Evolutionary conservation across 1,284 basidiomycete genomes (phyloP).

Genomic region (Puccinia hordei): DNA sequence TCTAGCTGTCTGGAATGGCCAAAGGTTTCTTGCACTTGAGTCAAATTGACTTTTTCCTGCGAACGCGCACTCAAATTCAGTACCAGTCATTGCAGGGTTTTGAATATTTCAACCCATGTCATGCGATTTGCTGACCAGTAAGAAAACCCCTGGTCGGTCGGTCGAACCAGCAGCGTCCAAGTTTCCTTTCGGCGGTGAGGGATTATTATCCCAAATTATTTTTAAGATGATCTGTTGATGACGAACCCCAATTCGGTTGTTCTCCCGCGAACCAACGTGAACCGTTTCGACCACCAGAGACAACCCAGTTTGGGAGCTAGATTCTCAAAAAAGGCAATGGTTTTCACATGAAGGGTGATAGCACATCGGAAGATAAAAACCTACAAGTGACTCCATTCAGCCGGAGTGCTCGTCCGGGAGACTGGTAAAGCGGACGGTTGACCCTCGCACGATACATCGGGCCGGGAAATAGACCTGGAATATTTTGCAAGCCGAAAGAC

Average conservation of each 20-base stretch:
- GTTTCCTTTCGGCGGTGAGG: not conserved
- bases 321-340: not conserved
- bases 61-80: not conserved
- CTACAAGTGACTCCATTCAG: slow-evolving; percentile 33
- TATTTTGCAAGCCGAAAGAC: slow-evolving; percentile 11
- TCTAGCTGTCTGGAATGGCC: slow-evolving; percentile 16
- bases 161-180: slow-evolving; percentile 1
- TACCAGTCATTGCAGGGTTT: not conserved
- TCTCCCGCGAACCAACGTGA: slow-evolving; percentile 3
- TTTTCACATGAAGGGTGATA: not conserved
- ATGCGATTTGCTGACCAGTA: not conserved
- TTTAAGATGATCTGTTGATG: slow-evolving; percentile 25
- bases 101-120: not conserved
- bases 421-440: not conserved
- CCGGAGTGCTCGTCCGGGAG: not conserved
- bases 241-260: not conserved
- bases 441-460: slow-evolving; percentile 1
- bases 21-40: slow-evolving; percentile 22
- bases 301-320: slow-evolving; percentile 14
- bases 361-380: not conserved
- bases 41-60: slow-evolving; percentile 44
- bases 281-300: slow-evolving; percentile 25
- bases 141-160: slow-evolving; percentile 14
- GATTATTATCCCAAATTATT: slow-evolving; percentile 35
- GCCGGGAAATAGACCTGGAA: slow-evolving; percentile 4